These are phyloP conservation scores for Pinus taeda DNA, from an alignment of 75 land plant species.

Conservation along the genomic window DNA sequence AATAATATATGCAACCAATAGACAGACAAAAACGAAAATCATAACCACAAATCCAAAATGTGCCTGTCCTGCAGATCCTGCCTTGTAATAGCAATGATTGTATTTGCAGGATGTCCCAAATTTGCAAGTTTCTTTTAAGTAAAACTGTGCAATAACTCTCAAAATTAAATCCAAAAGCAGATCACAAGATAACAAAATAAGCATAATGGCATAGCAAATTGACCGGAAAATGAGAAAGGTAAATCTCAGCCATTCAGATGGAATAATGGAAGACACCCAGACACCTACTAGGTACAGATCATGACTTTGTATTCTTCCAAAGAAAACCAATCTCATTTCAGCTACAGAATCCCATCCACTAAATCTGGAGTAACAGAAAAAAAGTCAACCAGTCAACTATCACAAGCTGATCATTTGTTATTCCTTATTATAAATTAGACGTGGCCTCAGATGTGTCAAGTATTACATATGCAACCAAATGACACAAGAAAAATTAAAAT, in stretches of 20 bases:
- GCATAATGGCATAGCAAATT: neutral
- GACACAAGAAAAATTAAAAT: too few species aligned
- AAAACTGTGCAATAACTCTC: conserved; percentile 29
- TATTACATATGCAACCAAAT: too few species aligned
- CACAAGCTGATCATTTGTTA: too few species aligned
- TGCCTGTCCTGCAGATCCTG: conserved; percentile 7
- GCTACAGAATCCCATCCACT: too few species aligned
- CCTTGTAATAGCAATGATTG: conserved; percentile 27
- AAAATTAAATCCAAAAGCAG: neutral
- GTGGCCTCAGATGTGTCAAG: too few species aligned
- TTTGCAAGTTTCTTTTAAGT: conserved; percentile 36
- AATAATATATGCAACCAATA: too few species aligned
- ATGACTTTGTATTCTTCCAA: too few species aligned
- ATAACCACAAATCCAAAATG: conserved; percentile 29
- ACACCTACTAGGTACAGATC: neutral
- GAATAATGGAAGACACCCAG: neutral
- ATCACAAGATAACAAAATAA: neutral
- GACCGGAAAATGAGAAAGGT: neutral
- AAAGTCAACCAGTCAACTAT: too few species aligned
- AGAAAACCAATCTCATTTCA: too few species aligned
- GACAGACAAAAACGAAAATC: too few species aligned
- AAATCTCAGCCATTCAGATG: neutral
- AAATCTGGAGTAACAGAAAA: too few species aligned
- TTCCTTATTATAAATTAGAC: too few species aligned
- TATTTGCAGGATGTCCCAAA: conserved; percentile 39